Evolutionary conservation across 352 stramenopile genomes (phyloP), one percentile per base, ranked within the genome.

Genomic region (Aphanomyces invadans): DNA sequence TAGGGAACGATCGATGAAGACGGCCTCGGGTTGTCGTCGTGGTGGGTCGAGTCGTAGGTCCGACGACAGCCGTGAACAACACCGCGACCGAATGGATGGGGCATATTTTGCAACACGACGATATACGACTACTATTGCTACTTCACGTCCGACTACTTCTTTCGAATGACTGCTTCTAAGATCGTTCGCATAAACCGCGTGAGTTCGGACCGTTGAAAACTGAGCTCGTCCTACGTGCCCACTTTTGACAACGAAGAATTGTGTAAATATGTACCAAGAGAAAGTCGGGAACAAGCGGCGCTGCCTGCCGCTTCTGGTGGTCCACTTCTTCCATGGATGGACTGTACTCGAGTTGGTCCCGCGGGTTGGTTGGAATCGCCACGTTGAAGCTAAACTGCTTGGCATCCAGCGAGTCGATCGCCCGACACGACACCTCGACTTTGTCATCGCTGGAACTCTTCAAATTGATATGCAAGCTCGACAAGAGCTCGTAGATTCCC

Each of bases 1-100:
- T 53, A 93, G 84, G 85, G 85, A 56, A 92, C 85, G n/a, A 93
- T 93, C 49, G 85, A 93, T 68, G 85, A 93, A 73, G 85, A 93
- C 60, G 85, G 85, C 15, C 68, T 93, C 23, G 85, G 85, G 1
- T 73, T 93, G 23, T 88, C 85, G 19, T 93, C 85, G 69, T 93
- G 85, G 85, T 93, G 85, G 85, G 76, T 75, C 69, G 75, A 78
- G 44, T 73, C 49, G 44, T 56, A 66, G 21, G 46, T n/a, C n/a
- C n/a, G n/a, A n/a, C n/a, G n/a, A n/a, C n/a, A n/a, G n/a, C n/a
- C n/a, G n/a, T n/a, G n/a, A n/a, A n/a, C n/a, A n/a, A n/a, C n/a
- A n/a, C n/a, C n/a, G n/a, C n/a, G n/a, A n/a, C n/a, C n/a, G n/a
- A n/a, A n/a, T n/a, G n/a, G n/a, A n/a, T n/a, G n/a, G n/a, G n/a